Base-by-base conservation (phyloP, 495 filamentous ascomycete species). In the Chaetomium fimeti region DNA sequence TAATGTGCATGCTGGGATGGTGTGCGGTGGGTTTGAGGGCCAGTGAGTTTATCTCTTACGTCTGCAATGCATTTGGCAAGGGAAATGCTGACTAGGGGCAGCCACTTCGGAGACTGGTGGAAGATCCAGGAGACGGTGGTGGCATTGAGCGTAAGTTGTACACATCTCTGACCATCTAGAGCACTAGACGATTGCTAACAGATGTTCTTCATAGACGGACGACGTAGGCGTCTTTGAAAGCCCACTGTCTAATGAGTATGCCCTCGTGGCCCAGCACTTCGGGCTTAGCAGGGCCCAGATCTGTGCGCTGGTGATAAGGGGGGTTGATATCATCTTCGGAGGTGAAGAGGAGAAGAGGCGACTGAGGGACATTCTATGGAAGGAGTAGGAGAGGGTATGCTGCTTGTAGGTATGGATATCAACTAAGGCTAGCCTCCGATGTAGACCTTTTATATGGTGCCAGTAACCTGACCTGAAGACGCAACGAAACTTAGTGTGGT, bases 181-280 rank as follows among this genome's bases (percentile, higher is more conserved):
- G 43, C 16, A 11, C 8, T 9, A 11, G 25, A n/a, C 38, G 8
- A 20, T 49, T 9, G 48, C n/a, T 57, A n/a, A 55, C 27, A 49
- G 49, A 5, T 36, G 42, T 59, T 60, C n/a, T 28, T 15, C 22
- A n/a, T 65, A 93, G 90, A 95, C 91, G 1, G 91, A 95, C 75
- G 91, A 95, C 75, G 90, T 96, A 24, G 91, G 91, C 2, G 84
- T 94, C 45, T 93, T 96, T 62, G 87, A 85, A 47, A 92, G 88
- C 72, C 82, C 84, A 1, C 75, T 93, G n/a, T 92, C 88, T 15
- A 87, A 92, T 65, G 91, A 96, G 69, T 93, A 93, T 69, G 71
- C 79, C 5, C 83, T 95, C 18, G 88, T 88, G 15, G 85, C 88
- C 4, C 72, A 89, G 72, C 85, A 92, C 70, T 94, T 94, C 69